phyloP scores from a whole-genome alignment of 352 stramenopile species.

The Phytophthora ohioensis region DNA sequence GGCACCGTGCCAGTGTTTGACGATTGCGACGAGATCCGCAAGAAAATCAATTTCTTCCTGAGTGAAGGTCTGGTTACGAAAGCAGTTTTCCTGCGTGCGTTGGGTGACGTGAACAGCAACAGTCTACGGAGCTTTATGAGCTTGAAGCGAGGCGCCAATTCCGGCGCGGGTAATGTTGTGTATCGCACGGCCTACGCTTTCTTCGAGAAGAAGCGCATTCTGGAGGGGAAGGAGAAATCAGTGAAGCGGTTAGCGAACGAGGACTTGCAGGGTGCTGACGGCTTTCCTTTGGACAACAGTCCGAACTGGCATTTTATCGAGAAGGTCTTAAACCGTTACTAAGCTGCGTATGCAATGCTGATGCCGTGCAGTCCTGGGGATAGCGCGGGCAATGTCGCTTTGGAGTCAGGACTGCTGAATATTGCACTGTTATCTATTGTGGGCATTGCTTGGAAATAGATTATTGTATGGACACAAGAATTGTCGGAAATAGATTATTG shows the following conservation, averaged over 20 bases:
- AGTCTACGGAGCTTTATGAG: constrained; percentile 55
- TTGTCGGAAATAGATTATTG: too few species aligned
- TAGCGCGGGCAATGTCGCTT: too few species aligned
- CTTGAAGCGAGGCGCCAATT: constrained; percentile 46
- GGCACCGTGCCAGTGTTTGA: constrained; percentile 56
- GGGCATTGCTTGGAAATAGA: too few species aligned
- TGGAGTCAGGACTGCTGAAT: too few species aligned
- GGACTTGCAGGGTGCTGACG: constrained; percentile 1
- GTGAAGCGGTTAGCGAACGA: constrained; percentile 51
- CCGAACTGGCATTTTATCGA: constrained; percentile 5
- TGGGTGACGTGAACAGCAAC: constrained; percentile 52
- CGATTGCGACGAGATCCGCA: constrained; percentile 59
- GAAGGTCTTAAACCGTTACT: background rate
- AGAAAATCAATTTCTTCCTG: constrained; percentile 53
- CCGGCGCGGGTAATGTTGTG: constrained; percentile 54
- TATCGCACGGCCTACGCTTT: constrained; percentile 58
- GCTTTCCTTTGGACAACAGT: constrained; percentile 14
- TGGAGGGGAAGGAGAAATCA: constrained; percentile 46
- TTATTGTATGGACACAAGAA: too few species aligned
- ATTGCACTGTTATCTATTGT: too few species aligned
- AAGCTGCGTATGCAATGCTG: background rate
- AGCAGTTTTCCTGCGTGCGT: constrained; percentile 38
- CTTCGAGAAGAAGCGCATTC: constrained; percentile 59
- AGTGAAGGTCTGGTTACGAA: constrained; percentile 46
- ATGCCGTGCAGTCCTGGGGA: too few species aligned